These are phyloP conservation scores for Trypanosoma lewisi DNA, from an alignment of 208 protist genomes.

Conservation along the genomic window DNA sequence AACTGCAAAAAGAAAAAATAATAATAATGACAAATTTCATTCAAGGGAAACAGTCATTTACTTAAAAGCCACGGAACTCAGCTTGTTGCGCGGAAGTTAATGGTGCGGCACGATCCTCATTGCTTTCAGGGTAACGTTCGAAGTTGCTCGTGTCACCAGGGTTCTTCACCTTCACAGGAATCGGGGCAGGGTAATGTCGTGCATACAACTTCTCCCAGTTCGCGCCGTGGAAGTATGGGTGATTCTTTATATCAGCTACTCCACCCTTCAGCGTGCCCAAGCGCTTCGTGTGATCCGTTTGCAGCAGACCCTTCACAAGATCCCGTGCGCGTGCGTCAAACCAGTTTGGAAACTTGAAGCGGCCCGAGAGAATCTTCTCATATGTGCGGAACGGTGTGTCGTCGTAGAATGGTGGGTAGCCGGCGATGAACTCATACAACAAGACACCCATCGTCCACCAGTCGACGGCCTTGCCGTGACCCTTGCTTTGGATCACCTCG, in stretches of 20 bases:
- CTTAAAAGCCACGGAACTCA: conserved; percentile 80
- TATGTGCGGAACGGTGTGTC: conserved; percentile 88
- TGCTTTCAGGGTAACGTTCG: conserved; percentile 83
- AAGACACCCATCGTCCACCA: conserved; percentile 97
- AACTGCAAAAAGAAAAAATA: too few relatives aligned
- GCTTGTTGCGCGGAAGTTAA: conserved; percentile 80
- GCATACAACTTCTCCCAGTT: conserved; percentile 91
- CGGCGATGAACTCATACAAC: conserved; percentile 94
- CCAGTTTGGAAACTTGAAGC: conserved; percentile 84
- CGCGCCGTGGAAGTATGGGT: conserved; percentile 93
- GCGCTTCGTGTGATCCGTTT: conserved; percentile 86
- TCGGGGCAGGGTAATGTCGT: conserved; percentile 80
- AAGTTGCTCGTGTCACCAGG: conserved; percentile 89
- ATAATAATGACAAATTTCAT: too few relatives aligned
- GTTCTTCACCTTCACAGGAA: conserved; percentile 72
- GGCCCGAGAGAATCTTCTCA: conserved; percentile 85
- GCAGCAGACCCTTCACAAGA: conserved; percentile 83
- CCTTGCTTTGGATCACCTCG: conserved; percentile 91
- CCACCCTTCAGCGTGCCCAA: conserved; percentile 89
- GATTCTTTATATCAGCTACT: conserved; percentile 92
- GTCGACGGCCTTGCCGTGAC: conserved; percentile 95
- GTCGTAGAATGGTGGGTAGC: conserved; percentile 92
- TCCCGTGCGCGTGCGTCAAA: conserved; percentile 75
- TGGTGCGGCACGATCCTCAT: conserved; percentile 49
- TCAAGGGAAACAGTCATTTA: too few relatives aligned